Conservation (phyloP, 257 asterid species). For the Solanum microdontum region DNA sequence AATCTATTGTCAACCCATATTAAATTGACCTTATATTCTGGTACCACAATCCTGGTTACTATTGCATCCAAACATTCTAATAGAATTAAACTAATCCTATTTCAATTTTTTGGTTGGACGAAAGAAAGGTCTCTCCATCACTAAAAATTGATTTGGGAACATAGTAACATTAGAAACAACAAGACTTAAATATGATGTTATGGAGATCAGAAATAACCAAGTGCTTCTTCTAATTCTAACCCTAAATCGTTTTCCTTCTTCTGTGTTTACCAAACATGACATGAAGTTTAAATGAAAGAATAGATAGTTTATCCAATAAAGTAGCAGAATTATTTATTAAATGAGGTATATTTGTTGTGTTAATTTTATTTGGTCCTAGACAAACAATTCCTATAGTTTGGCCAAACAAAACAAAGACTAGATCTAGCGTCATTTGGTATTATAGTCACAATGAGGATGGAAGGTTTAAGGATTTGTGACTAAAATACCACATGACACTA, state of each 20-base stretch:
- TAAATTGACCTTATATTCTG: background rate
- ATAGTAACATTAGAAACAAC: constrained; percentile 8
- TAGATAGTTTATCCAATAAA: background rate
- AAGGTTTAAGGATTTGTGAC: background rate
- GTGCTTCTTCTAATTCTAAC: background rate
- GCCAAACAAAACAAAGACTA: background rate
- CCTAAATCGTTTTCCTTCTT: background rate
- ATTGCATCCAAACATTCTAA: background rate
- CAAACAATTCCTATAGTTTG: background rate
- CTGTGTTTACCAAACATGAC: background rate
- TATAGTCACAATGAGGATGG: background rate
- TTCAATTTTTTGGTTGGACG: background rate
- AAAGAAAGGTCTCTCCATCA: constrained; percentile 8
- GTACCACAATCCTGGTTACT: background rate
- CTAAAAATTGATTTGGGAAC: constrained; percentile 7
- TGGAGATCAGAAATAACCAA: background rate
- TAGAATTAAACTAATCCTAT: constrained; percentile 8
- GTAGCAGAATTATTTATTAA: background rate
- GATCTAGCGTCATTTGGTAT: background rate
- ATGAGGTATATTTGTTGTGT: background rate
- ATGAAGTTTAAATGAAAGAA: background rate
- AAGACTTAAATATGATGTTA: background rate
- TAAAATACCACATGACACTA: background rate
- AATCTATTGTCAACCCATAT: constrained; percentile 26
- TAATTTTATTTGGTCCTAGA: background rate